Base-by-base conservation (phyloP, 306 rosid genomes). In the Geum urbanum region DNA sequence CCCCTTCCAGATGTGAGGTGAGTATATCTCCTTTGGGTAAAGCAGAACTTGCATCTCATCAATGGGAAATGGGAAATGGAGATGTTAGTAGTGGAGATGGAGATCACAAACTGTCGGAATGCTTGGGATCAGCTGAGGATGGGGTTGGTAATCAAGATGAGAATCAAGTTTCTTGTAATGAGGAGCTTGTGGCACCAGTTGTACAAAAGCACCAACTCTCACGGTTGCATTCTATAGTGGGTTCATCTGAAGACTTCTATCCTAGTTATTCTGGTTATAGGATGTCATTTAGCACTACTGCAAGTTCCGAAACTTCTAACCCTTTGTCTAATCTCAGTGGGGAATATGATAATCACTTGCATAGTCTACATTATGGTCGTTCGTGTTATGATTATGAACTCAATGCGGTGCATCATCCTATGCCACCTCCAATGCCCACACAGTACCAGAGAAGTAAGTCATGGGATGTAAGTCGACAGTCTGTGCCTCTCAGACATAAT, bases 241-340 rank as follows among this genome's bases (percentile, higher is more conserved):
- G 43, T 47, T 70, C 78, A 49, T 74, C 76, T 7, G 84, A 77
- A 74, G 80, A 83, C 59, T 80, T 71, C 6, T 57, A 74, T 77
- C 87, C 87, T 52, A 66, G 70, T 68, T 63, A 66, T 77, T 51
- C 73, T 58, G 55, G 70, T 72, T 46, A 73, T 55, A 14, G 72
- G 53, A 19, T 67, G 53, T 62, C 66, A 27, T 61, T 66, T 72
- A 65, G 64, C 22, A 56, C 39, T 37, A 57, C 63, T 8, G 83
- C 77, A 72, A 61, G 53, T 57, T 78, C 84, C 14, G 82, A 72
- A 47, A 66, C 70, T 68, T 75, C 61, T 49, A 78, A 78, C 43
- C 49, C 64, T 64, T 69, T 81, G 77, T 75, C 81, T 37, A 83
- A 84, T 76, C 85, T 84, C 66, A 81, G 61, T 72, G 88, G 88